A percentile compares a stretch with the other conserved stretches of the same genome.
Conservation (phyloP, 2,329 filamentous ascomycete genomes). For the Falciphora oryzae region DNA sequence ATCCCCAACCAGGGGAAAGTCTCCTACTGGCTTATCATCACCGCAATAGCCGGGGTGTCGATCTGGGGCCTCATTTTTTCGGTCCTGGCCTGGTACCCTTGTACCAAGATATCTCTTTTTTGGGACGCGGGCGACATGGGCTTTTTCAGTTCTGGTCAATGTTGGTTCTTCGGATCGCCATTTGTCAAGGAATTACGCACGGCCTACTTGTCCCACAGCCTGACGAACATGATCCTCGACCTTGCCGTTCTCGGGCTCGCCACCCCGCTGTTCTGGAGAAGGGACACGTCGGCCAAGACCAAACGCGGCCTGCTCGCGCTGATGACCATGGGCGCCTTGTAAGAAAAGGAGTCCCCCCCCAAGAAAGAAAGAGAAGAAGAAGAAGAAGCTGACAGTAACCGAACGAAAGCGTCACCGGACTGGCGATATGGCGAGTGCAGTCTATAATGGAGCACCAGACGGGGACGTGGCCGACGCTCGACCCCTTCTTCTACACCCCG, state of each 20-base stretch:
- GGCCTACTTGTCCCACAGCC: conserved; percentile 28
- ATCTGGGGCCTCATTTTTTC: conserved; percentile 19
- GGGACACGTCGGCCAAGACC: conserved; percentile 16
- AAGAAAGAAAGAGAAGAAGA: no score
- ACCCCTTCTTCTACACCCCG: conserved; percentile 24
- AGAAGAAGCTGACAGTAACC: no score
- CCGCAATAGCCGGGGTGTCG: conserved; percentile 15
- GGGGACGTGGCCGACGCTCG: conserved; percentile 18
- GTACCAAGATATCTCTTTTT: conserved; percentile 16
- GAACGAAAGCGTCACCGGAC: conserved; percentile 18
- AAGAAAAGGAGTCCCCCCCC: conserved; percentile 8
- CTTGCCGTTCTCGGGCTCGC: conserved; percentile 26
- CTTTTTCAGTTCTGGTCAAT: conserved; percentile 4
- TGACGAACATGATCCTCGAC: conserved; percentile 28
- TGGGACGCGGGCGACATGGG: conserved; percentile 14
- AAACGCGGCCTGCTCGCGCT: conserved; percentile 24
- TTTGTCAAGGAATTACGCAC: conserved; percentile 20
- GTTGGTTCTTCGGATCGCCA: conserved; percentile 16
- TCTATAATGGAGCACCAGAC: conserved; percentile 17
- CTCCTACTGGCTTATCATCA: conserved; percentile 13
- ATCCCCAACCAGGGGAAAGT: conserved; percentile 16
- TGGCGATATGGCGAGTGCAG: conserved; percentile 20
- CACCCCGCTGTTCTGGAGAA: conserved; percentile 26
- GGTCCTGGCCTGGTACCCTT: conserved; percentile 20
- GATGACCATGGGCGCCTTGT: conserved; percentile 26